Conservation (phyloP, 2,329 filamentous ascomycete species). For the Alternaria gansuensis region DNA sequence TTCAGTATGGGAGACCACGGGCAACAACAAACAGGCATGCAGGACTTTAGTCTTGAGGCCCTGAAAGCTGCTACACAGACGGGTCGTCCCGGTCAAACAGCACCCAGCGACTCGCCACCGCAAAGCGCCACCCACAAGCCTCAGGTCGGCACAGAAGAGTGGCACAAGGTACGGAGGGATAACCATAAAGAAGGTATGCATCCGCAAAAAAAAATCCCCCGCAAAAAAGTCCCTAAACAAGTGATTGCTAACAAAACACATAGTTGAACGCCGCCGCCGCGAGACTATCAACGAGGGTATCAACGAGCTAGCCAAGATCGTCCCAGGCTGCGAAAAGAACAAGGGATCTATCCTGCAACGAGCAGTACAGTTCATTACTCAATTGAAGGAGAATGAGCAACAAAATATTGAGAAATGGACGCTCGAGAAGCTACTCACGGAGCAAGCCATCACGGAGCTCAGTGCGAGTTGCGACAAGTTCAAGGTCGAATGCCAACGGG, state of each 20-base stretch:
- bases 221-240: not conserved
- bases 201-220: not conserved
- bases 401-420: constrained; percentile 96
- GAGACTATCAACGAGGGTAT: constrained; percentile 99
- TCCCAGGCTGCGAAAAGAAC: constrained; percentile 98
- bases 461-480: constrained; percentile 87
- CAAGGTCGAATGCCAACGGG: constrained; percentile 79
- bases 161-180: constrained; percentile 96
- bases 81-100: constrained; percentile 56
- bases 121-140: constrained; percentile 67
- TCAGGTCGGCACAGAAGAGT: constrained; percentile 93
- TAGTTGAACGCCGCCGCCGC: constrained; percentile 93
- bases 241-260: constrained; percentile 17
- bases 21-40: constrained; percentile 50
- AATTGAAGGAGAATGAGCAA: constrained; percentile 91
- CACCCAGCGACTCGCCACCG: constrained; percentile 49
- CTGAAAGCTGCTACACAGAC: constrained; percentile 59
- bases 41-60: constrained; percentile 58
- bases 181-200: constrained; percentile 95
- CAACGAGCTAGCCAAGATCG: constrained; percentile 96
- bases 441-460: constrained; percentile 88
- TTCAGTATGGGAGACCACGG: constrained; percentile 58
- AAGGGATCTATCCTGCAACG: constrained; percentile 96
- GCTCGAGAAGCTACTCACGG: constrained; percentile 85
- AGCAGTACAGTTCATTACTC: constrained; percentile 91